phyloP scores from a whole-genome alignment of 2,329 filamentous ascomycete species.

The Fusarium cyanostomum region DNA sequence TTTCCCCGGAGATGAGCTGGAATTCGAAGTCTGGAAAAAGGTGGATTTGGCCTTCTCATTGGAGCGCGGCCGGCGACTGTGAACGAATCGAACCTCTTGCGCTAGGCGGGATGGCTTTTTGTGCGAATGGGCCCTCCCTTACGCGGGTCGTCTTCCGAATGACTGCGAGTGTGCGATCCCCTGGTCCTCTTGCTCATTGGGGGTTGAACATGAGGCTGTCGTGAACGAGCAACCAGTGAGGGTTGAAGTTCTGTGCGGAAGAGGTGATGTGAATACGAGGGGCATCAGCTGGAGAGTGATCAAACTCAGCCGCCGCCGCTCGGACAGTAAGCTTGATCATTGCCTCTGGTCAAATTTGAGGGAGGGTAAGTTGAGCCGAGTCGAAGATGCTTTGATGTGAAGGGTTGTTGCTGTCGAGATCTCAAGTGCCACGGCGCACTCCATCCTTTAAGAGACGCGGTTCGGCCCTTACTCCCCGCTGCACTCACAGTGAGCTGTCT shows the following conservation, averaged over 20 bases:
- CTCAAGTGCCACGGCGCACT: slow-evolving; percentile 23
- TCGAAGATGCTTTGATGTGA: neutral
- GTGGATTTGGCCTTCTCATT: slow-evolving; percentile 39
- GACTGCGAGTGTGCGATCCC: slow-evolving; percentile 19
- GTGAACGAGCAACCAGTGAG: slow-evolving; percentile 13
- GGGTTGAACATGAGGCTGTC: slow-evolving; percentile 15
- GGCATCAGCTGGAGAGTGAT: neutral
- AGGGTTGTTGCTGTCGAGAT: slow-evolving; percentile 3
- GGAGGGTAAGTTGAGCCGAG: neutral
- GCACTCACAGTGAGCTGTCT: too few species aligned
- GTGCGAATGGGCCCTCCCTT: slow-evolving; percentile 21
- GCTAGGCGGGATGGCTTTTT: slow-evolving; percentile 40
- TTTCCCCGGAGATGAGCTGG: slow-evolving; percentile 35
- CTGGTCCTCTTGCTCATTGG: slow-evolving; percentile 17
- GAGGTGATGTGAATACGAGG: neutral
- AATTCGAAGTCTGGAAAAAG: slow-evolving; percentile 36
- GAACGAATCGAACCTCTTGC: slow-evolving; percentile 40
- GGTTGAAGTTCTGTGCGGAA: slow-evolving; percentile 1
- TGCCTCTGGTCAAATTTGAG: neutral
- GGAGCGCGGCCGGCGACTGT: slow-evolving; percentile 31
- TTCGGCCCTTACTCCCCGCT: too few species aligned
- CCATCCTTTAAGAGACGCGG: slow-evolving; percentile 3
- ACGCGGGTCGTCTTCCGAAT: slow-evolving; percentile 23
- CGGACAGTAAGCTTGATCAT: neutral
- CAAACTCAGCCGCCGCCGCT: neutral